Evolutionary conservation across 2,329 filamentous ascomycete species (phyloP), one percentile per base, ranked within the genome.

Genomic region (Colletotrichum sp.): DNA sequence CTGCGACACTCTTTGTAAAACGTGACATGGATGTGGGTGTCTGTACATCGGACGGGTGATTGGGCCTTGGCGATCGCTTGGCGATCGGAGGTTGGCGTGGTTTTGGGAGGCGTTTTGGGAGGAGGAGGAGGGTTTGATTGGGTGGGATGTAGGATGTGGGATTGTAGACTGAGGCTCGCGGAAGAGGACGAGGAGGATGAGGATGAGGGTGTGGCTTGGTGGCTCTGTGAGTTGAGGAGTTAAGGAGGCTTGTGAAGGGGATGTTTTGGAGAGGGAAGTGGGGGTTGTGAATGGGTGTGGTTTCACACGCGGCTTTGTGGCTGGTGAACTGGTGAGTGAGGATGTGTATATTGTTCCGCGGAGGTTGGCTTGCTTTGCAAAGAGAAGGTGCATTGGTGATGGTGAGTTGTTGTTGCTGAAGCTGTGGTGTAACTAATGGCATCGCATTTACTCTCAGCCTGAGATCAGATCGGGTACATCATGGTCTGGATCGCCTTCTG

Each of bases 1-100:
- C 64, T 66, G 72, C 16, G 67, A 74, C 72, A 69, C 60, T 65
- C 39, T 39, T 65, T 59, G 26, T 71, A 59, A 71, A 74, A 74
- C 72, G 60, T 26, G 48, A 55, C 72, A 8, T 28, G 67, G 72
- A 71, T 74, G 32, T 43, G 28, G 48, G 64, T 28, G 59, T 60
- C 59, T 61, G 67, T 24, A 30, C 28, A 16, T 52, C 28, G 21
- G 24, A 48, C 15, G 63, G 63, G 63, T 52, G 43, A 24, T 24
- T 28, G 26, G 60, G 15, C 10, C 65, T 67, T 57, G 65, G 65
- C 43, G 65, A 67, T 67, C 43, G 28, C 65, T 57, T 67, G 65
- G 65, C 65, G 65, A 67, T 67, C 65, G 65, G 65, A 57, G 65
- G 48, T n/a, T 57, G 52, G 32, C 60, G 60, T 32, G 26, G 24